Conservation (phyloP, 225 moss, liverwort and hornwort species). For the Polytrichum commune region DNA sequence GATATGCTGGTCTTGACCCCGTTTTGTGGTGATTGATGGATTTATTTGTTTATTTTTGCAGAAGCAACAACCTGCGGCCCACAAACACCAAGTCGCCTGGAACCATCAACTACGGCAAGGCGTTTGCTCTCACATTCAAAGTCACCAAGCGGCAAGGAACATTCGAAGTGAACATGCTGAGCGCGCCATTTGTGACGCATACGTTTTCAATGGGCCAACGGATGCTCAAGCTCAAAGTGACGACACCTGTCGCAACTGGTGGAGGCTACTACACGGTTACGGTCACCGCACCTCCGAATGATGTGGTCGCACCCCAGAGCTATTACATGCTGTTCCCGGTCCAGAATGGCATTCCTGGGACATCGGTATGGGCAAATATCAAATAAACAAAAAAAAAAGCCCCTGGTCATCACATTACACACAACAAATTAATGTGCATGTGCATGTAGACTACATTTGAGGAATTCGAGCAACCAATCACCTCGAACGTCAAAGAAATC, state of each 20-base stretch:
- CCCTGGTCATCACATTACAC: no score
- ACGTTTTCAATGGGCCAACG: constrained; percentile 82
- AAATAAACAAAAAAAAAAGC: constrained; percentile 3
- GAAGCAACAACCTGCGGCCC: constrained; percentile 32
- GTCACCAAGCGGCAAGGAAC: constrained; percentile 6
- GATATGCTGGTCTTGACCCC: background rate
- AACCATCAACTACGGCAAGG: constrained; percentile 28
- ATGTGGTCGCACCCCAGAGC: constrained; percentile 60
- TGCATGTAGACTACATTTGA: no score
- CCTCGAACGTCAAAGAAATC: no score
- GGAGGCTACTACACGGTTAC: constrained; percentile 36
- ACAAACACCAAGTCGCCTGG: constrained; percentile 28
- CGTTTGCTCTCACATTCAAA: constrained; percentile 30
- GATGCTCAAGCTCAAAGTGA: constrained; percentile 43
- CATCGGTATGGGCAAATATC: constrained; percentile 57
- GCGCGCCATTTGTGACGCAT: constrained; percentile 78
- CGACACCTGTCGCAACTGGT: constrained; percentile 27
- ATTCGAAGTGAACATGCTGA: constrained; percentile 47
- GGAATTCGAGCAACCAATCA: no score
- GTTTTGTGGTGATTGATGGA: no score
- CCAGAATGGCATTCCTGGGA: constrained; percentile 68
- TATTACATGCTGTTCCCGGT: constrained; percentile 91
- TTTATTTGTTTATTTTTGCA: constrained; percentile 1
- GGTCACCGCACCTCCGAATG: constrained; percentile 50
- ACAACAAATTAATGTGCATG: no score